Evolutionary conservation across 768 basidiomycete species (phyloP), one percentile per base, ranked within the genome.

Genomic region (Chlorophyllum brunneum): DNA sequence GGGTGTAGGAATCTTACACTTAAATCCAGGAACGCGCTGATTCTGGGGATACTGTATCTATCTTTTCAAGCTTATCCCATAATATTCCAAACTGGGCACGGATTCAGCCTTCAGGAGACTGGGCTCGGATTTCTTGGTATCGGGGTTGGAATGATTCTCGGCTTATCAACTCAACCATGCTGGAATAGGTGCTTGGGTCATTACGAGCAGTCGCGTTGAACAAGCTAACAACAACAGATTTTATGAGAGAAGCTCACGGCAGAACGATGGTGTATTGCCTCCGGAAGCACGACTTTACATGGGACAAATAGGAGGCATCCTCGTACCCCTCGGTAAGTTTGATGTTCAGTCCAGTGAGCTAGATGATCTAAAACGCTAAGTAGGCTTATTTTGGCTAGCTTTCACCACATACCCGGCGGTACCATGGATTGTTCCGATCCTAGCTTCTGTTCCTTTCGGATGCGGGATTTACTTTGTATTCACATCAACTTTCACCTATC

Each of bases 401-500:
- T 85, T 83, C 67, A 76, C 69, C 15, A 78, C 70, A 4, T 70
- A 69, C 46, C 71, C 72, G 1, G 58, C 61, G 3, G 67, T 84
- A 0, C 86, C 77, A 55, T 87, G 83, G 81, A 81, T 86, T 24
- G 76, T 79, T 0, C 82, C 84, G 8, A 80, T 88, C 59, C 65
- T 88, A 24, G 81, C 78, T 2, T 82, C 79, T 3, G 63, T 81
- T 1, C 85, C 85, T 0, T 88, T 88, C 59, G 87, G 87, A 2
- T 55, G 70, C 1, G 81, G 83, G 2, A 69, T 77, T 1, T 87
- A 84, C 59, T 88, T 80, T 56, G 80, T 82, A 36, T 92, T 86
- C 68, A 82, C 83, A 0, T 78, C 79, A 6, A 81, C 80, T 3
- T 88, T 87, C 67, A 85, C 80, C 4, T 88, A 87, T 66, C 73